Evolutionary conservation across 2,329 filamentous ascomycete species (phyloP), one percentile per base, ranked within the genome.

Genomic region (Fusarium secorum): DNA sequence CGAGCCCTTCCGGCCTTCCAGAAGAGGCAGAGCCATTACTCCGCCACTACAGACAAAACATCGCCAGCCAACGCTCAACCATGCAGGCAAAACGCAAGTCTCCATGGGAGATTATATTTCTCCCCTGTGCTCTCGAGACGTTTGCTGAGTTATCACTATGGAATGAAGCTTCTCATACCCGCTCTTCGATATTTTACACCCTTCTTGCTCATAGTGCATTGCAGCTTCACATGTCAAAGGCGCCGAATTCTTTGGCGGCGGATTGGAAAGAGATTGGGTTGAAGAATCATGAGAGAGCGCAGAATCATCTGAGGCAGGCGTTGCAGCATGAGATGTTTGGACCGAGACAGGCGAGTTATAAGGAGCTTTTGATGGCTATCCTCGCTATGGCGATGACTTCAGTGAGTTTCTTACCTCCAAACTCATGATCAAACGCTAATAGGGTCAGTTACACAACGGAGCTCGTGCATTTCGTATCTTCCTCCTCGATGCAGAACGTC

Each of bases 341-440:
- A 0, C 71, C 77, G 0, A 82, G 79, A 51, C 75, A 77, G 45
- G 78, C 79, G 7, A 83, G 83, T 33, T 85, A 85, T 57, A 84
- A 83, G 28, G 80, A 82, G 11, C 78, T 83, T 3, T 71, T 85
- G 11, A 84, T 85, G 79, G 82, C 83, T 1, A 78, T 85, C 0
- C 75, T 85, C 0, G 72, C 69, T 1, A 71, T 76, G 59, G 74
- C 74, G 0, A 76, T 74, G 72, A 75, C 72, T 11, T 76, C 72
- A 7, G 74, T 73, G 54, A 20, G 44, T 39, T 10, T 10, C 2
- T 3, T 2, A 1, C 4, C 4, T 5, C 15, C 7, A 3, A 3
- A 5, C 0, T 1, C 1, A 8, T 4, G 5, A 8, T 17, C 0
- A 5, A 11, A 2, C 0, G 15, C 59, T 42, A 73, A 15, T 8